Evolutionary conservation across 345 rosid species (phyloP).

Genomic region (Carallia pectinifolia): DNA sequence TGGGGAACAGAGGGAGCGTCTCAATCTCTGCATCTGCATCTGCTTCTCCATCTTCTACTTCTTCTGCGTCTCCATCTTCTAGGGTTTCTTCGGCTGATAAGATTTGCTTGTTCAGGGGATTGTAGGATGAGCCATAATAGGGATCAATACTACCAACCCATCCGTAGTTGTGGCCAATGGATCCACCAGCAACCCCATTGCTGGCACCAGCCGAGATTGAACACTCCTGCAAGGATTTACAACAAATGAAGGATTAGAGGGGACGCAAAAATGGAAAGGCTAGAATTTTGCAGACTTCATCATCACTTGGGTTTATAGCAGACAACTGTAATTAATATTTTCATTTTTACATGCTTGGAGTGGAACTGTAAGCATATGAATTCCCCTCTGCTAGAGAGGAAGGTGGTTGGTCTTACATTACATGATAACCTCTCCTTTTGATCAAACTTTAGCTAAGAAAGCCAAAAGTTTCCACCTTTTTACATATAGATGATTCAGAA

Average conservation of each 20-base stretch:
- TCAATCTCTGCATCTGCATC: slow-evolving; percentile 47
- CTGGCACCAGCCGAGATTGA: slow-evolving; percentile 43
- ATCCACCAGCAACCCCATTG: slow-evolving; percentile 17
- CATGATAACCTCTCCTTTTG: not conserved
- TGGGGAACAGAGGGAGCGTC: slow-evolving; percentile 90
- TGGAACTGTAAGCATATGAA: too few relatives aligned
- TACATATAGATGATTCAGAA: slow-evolving; percentile 4
- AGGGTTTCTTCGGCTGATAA: slow-evolving; percentile 16
- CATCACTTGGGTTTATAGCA: too few relatives aligned
- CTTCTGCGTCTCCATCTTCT: slow-evolving; percentile 18
- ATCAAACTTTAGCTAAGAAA: not conserved
- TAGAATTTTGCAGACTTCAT: too few relatives aligned
- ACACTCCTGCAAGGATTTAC: slow-evolving; percentile 38
- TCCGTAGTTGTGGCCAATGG: slow-evolving; percentile 43
- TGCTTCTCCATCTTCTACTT: slow-evolving; percentile 18
- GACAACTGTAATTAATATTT: too few relatives aligned
- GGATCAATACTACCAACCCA: slow-evolving; percentile 54
- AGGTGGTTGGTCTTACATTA: not conserved
- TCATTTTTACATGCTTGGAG: too few relatives aligned
- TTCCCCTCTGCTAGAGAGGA: too few relatives aligned
- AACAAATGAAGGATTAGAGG: not conserved
- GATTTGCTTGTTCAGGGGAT: slow-evolving; percentile 46
- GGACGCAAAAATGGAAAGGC: not conserved
- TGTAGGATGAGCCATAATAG: slow-evolving; percentile 38
- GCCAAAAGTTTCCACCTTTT: slow-evolving; percentile 15